Conservation (phyloP, 306 rosid genomes). For the Styphnolobium japonicum region DNA sequence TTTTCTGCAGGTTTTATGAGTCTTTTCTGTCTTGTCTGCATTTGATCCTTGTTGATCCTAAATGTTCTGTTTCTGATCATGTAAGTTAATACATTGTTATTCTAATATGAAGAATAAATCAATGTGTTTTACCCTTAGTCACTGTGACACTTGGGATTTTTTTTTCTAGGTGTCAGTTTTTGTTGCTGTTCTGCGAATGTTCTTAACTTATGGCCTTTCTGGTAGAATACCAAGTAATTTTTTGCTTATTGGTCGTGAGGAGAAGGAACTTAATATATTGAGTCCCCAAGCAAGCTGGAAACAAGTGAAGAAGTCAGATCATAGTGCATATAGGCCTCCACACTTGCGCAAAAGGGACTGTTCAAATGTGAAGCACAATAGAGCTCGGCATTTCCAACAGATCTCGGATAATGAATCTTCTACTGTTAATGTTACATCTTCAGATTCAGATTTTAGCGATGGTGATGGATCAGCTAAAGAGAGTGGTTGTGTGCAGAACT, state of each 20-base stretch:
- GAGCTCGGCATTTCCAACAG: constrained; percentile 37
- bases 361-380: constrained; percentile 46
- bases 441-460: constrained; percentile 94
- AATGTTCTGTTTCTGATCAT: constrained; percentile 77
- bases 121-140: background rate
- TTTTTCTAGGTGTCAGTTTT: constrained; percentile 78
- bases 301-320: constrained; percentile 42
- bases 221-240: constrained; percentile 38
- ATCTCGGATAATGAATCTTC: constrained; percentile 58
- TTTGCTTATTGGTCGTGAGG: constrained; percentile 35
- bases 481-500: constrained; percentile 41
- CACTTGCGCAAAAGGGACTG: constrained; percentile 75
- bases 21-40: constrained; percentile 77
- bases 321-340: constrained; percentile 77
- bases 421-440: constrained; percentile 53
- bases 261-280: constrained; percentile 34
- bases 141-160: constrained; percentile 18
- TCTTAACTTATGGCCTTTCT: constrained; percentile 70
- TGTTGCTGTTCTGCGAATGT: constrained; percentile 69
- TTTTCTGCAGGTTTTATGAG: constrained; percentile 70
- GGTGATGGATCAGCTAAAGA: constrained; percentile 71
- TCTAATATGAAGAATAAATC: background rate
- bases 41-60: constrained; percentile 65
- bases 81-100: constrained; percentile 48
- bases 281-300: constrained; percentile 40